A percentile compares a stretch with the other conserved stretches of the same genome.
Evolutionary conservation across 148 eudicot species (phyloP).

Genomic region (Limonium bicolor): DNA sequence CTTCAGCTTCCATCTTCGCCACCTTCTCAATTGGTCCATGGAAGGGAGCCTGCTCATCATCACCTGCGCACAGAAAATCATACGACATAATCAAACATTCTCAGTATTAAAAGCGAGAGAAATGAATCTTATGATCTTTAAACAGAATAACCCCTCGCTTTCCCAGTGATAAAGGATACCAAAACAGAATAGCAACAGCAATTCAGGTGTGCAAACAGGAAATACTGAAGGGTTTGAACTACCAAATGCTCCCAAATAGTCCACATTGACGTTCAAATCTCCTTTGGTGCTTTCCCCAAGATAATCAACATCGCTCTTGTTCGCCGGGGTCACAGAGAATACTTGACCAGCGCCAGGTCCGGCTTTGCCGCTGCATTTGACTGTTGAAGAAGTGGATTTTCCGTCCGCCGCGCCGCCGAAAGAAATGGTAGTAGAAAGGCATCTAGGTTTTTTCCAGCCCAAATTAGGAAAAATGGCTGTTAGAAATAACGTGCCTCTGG

Average conservation of each 20-base stretch:
- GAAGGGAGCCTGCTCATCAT: constrained; percentile 25
- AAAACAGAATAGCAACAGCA: too few species aligned
- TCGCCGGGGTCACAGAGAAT: constrained; percentile 34
- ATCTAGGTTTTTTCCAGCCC: not conserved
- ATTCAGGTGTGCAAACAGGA: too few species aligned
- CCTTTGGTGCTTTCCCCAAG: constrained; percentile 87
- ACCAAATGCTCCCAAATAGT: constrained; percentile 19
- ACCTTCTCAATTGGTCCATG: constrained; percentile 86
- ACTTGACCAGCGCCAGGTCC: constrained; percentile 18
- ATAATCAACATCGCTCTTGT: constrained; percentile 48
- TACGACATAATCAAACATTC: not conserved
- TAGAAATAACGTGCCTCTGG: too few species aligned
- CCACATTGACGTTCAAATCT: constrained; percentile 46
- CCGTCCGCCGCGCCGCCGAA: not conserved
- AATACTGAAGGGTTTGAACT: not conserved
- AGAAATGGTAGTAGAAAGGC: not conserved
- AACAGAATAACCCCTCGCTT: too few species aligned
- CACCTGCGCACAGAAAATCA: constrained; percentile 12
- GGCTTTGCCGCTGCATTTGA: too few species aligned
- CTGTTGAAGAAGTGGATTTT: not conserved
- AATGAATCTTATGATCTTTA: too few species aligned
- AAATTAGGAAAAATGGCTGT: not conserved
- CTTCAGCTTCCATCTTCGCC: constrained; percentile 60
- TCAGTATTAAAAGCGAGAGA: too few species aligned
- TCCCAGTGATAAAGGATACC: too few species aligned